A percentile compares a stretch with the other conserved stretches of the same genome.
These are phyloP conservation scores for Linum tenue DNA, from an alignment of 345 rosid genomes.

Conservation along the genomic window DNA sequence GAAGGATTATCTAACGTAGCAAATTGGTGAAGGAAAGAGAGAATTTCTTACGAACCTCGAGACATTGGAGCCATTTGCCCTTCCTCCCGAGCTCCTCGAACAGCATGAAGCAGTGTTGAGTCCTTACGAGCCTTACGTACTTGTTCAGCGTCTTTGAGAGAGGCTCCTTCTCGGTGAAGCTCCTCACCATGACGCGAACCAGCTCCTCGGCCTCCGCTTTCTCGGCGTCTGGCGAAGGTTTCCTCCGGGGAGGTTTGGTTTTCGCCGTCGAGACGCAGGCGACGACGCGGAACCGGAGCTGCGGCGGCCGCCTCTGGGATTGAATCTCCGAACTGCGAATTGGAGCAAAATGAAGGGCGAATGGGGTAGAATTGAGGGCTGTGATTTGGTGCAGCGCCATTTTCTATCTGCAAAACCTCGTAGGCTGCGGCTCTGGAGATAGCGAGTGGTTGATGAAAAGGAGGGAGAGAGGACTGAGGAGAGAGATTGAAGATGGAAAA, in stretches of 20 bases:
- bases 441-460: no score
- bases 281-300: constrained; percentile 18
- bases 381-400: constrained; percentile 18
- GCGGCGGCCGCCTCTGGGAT: constrained; percentile 10
- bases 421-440: no score
- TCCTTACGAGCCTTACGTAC: constrained; percentile 55
- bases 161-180: constrained; percentile 49
- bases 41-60: constrained; percentile 42
- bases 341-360: constrained; percentile 9
- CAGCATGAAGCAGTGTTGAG: constrained; percentile 74
- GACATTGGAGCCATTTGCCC: constrained; percentile 84
- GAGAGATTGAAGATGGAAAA: no score
- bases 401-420: no score
- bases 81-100: constrained; percentile 86
- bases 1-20: constrained; percentile 13
- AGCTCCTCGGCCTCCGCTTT: constrained; percentile 50
- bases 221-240: constrained; percentile 22
- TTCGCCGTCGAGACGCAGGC: constrained; percentile 26
- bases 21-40: neutral
- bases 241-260: constrained; percentile 38
- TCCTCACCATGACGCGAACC: constrained; percentile 48
- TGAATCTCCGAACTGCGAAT: constrained; percentile 8
- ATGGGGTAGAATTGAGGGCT: constrained; percentile 14
- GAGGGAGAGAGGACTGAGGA: no score
- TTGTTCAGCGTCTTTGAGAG: constrained; percentile 58